These are phyloP conservation scores for Skeletonema grethae DNA, from an alignment of 108 stramenopile species.

Conservation along the genomic window DNA sequence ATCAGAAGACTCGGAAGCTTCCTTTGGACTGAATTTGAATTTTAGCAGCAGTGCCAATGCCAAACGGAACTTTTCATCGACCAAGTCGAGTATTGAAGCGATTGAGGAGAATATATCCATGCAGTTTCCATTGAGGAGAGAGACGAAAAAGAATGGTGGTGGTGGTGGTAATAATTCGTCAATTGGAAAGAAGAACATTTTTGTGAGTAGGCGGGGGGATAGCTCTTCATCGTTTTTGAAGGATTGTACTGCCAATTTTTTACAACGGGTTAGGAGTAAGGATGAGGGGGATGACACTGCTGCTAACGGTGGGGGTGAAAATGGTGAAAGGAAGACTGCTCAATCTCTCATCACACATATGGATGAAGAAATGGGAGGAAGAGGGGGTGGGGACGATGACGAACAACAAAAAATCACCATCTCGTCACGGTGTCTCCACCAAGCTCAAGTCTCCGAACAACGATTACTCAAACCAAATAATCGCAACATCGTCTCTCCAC, in stretches of 20 bases:
- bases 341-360: conserved; percentile 13
- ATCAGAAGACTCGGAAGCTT: not conserved
- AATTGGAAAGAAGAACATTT: conserved; percentile 8
- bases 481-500: conserved; percentile 75
- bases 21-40: conserved; percentile 33
- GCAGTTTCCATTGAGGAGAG: conserved; percentile 17
- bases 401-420: not conserved
- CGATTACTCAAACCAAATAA: conserved; percentile 62
- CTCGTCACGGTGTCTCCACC: conserved; percentile 28
- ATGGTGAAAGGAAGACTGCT: conserved; percentile 12
- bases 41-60: not conserved
- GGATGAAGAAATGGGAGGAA: not conserved
- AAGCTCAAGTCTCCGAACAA: conserved; percentile 61
- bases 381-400: not conserved
- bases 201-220: not conserved
- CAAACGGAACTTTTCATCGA: not conserved
- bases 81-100: not conserved
- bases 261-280: conserved; percentile 5
- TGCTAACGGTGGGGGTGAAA: not conserved
- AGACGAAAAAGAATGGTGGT: not conserved
- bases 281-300: not conserved
- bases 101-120: conserved; percentile 15
- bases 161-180: not conserved
- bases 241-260: conserved; percentile 27
- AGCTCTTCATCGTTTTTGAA: conserved; percentile 11